phyloP scores from a whole-genome alignment of 768 basidiomycete genomes.

The Tylopilus felleus region DNA sequence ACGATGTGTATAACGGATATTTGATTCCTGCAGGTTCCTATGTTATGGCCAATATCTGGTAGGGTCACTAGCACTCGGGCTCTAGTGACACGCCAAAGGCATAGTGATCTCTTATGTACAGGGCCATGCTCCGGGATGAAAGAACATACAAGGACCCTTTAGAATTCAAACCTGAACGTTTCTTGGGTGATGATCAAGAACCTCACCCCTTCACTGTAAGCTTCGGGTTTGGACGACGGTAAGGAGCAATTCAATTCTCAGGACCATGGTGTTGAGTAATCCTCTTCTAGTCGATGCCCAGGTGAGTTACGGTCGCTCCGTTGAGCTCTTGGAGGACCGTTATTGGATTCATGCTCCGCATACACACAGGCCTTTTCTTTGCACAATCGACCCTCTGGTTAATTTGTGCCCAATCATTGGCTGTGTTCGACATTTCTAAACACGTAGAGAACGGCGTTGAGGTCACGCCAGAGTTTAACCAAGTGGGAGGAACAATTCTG shows the following conservation, averaged over 20 bases:
- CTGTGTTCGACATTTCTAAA: slow-evolving; percentile 43
- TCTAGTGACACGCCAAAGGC: no score
- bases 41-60: no score
- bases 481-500: slow-evolving; percentile 11
- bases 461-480: slow-evolving; percentile 43
- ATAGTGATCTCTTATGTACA: not conserved
- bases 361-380: slow-evolving; percentile 24
- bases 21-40: slow-evolving; percentile 17
- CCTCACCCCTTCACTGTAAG: slow-evolving; percentile 8
- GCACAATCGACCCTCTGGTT: slow-evolving; percentile 26
- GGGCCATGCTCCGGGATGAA: slow-evolving; percentile 20
- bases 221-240: slow-evolving; percentile 23
- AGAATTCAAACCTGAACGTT: slow-evolving; percentile 24
- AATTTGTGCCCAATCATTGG: slow-evolving; percentile 34
- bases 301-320: not conserved
- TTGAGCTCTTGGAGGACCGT: not conserved
- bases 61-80: not conserved
- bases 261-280: not conserved
- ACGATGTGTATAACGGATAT: slow-evolving; percentile 22
- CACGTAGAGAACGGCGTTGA: slow-evolving; percentile 38
- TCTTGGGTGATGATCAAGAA: slow-evolving; percentile 17
- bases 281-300: slow-evolving; percentile 9
- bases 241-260: not conserved
- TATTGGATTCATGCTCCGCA: not conserved
- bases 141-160: slow-evolving; percentile 13